phyloP scores from a whole-genome alignment of 2,329 filamentous ascomycete species.

The Gliomastix tumulicola region DNA sequence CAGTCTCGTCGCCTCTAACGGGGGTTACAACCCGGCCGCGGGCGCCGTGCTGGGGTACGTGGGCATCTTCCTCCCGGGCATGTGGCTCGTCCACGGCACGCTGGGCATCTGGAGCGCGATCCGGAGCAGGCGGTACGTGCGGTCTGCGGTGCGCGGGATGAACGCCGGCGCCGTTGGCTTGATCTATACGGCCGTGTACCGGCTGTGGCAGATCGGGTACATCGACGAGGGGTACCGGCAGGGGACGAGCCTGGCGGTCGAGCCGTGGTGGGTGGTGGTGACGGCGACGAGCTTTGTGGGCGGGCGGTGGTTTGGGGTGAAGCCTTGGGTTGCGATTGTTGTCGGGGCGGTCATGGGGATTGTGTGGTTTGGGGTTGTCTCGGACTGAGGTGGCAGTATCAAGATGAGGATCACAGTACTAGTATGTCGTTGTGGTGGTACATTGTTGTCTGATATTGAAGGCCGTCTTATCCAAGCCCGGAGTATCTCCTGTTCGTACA shows the following conservation, averaged over 20 bases:
- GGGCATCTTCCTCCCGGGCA: slow-evolving; percentile 40
- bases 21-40: slow-evolving; percentile 22
- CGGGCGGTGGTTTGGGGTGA: slow-evolving; percentile 18
- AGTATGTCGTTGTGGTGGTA: no score
- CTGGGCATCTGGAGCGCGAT: slow-evolving; percentile 46
- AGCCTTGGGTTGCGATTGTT: slow-evolving; percentile 18
- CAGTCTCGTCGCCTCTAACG: slow-evolving; percentile 32
- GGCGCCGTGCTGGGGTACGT: slow-evolving; percentile 40
- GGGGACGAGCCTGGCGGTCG: slow-evolving; percentile 43
- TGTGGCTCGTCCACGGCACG: slow-evolving; percentile 35
- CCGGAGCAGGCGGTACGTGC: slow-evolving; percentile 33
- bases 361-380: slow-evolving; percentile 14
- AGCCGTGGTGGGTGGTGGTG: slow-evolving; percentile 56
- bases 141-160: slow-evolving; percentile 32
- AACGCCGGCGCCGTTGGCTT: slow-evolving; percentile 52
- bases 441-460: no score
- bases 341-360: slow-evolving; percentile 20
- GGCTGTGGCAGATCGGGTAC: slow-evolving; percentile 52
- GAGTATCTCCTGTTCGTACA: no score
- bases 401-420: no score
- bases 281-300: slow-evolving; percentile 29
- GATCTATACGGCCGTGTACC: slow-evolving; percentile 54
- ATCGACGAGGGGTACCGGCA: slow-evolving; percentile 33
- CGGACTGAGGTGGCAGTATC: neutral
- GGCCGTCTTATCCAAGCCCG: no score